Conservation (phyloP, 768 basidiomycete species). For the Rubroboletus satanas region DNA sequence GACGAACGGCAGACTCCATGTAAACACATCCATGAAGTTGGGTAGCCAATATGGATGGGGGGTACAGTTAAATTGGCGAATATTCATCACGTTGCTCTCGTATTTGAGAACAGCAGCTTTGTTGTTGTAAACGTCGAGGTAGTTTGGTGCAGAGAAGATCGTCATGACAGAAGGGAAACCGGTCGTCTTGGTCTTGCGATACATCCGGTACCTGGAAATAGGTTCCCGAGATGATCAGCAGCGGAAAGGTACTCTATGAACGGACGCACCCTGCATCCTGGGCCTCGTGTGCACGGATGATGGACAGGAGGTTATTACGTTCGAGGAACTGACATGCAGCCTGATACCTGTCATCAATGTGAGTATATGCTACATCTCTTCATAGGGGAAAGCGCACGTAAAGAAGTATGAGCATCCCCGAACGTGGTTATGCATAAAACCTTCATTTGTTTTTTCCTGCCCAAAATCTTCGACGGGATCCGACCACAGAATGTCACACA, state of each 20-base stretch:
- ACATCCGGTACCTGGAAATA: conserved; percentile 83
- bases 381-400: conserved; percentile 46
- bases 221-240: neutral
- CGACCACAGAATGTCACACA: conserved; percentile 99
- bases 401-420: conserved; percentile 97
- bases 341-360: conserved; percentile 61
- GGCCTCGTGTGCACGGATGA: conserved; percentile 97
- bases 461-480: conserved; percentile 98
- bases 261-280: conserved; percentile 89
- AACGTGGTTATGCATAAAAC: conserved; percentile 94
- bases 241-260: neutral
- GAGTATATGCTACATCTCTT: neutral
- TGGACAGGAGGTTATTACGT: conserved; percentile 92
- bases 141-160: conserved; percentile 98
- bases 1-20: conserved; percentile 97
- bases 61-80: conserved; percentile 94
- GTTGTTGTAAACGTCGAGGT: conserved; percentile 98
- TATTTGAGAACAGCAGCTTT: conserved; percentile 99
- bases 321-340: conserved; percentile 98
- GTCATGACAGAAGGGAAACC: conserved; percentile 99
- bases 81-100: conserved; percentile 98
- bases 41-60: conserved; percentile 98
- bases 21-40: conserved; percentile 99
- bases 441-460: conserved; percentile 85
- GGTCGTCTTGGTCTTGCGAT: conserved; percentile 95